A percentile compares a stretch with the other conserved stretches of the same genome.
Conservation (phyloP, 2,329 filamentous ascomycete genomes). For the Aspergillus tanneri region DNA sequence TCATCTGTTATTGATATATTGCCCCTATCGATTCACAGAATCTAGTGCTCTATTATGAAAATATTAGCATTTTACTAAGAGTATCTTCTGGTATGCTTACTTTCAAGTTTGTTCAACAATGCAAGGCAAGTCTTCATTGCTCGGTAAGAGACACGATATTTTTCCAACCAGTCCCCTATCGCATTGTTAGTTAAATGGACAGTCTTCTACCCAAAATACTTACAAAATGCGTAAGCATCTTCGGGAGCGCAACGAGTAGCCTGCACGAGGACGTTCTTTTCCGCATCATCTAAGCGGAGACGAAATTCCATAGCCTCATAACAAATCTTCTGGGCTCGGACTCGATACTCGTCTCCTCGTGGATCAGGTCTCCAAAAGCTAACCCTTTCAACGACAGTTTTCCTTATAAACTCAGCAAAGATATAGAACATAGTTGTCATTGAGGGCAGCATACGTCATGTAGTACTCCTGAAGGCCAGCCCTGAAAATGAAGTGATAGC, state of each 20-base stretch:
- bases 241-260: conserved; percentile 16
- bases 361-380: conserved; percentile 24
- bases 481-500: conserved; percentile 27
- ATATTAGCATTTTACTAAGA: not conserved
- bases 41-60: too few relatives aligned
- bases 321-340: conserved; percentile 20
- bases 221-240: conserved; percentile 28
- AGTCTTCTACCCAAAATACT: conserved; percentile 12
- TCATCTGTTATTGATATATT: too few relatives aligned
- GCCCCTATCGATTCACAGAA: too few relatives aligned
- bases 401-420: conserved; percentile 13
- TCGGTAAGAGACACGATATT: conserved; percentile 21
- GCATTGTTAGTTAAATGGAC: conserved; percentile 7
- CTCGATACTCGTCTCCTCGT: conserved; percentile 17
- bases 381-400: conserved; percentile 16
- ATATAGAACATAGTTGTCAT: not conserved
- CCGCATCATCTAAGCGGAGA: conserved; percentile 20
- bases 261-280: conserved; percentile 21
- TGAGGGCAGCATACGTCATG: conserved; percentile 23
- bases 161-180: conserved; percentile 24
- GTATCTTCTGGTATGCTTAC: conserved; percentile 1
- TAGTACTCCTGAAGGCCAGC: conserved; percentile 29
- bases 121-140: conserved; percentile 24
- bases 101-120: conserved; percentile 12
- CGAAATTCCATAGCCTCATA: conserved; percentile 24